Evolutionary conservation across 306 rosid genomes (phyloP).

Genomic region (Arachis hypogaea): DNA sequence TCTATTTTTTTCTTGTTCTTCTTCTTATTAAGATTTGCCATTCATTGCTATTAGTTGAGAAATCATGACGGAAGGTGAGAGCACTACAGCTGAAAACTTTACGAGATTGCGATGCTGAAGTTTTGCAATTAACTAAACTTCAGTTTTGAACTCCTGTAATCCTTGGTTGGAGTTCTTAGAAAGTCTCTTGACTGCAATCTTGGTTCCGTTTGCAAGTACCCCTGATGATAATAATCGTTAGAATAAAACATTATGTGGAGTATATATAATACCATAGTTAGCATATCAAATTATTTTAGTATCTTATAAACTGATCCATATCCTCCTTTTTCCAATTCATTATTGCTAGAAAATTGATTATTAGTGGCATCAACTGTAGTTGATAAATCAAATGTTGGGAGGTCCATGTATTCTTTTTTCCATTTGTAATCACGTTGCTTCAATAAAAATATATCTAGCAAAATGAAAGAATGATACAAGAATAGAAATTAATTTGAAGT

Average conservation of each 20-base stretch:
- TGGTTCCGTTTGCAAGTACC: neutral
- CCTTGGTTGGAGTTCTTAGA: conserved; percentile 26
- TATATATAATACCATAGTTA: neutral
- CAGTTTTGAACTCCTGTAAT: conserved; percentile 25
- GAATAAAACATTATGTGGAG: neutral
- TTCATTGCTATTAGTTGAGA: too few relatives aligned
- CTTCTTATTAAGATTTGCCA: too few relatives aligned
- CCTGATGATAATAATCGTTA: neutral
- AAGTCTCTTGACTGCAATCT: conserved; percentile 32
- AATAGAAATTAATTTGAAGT: neutral
- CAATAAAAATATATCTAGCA: neutral
- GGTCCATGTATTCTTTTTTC: conserved; percentile 30
- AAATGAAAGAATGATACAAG: neutral
- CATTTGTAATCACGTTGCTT: neutral
- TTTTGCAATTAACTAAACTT: neutral
- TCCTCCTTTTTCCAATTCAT: conserved; percentile 52
- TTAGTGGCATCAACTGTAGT: conserved; percentile 37
- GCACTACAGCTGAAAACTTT: conserved; percentile 8
- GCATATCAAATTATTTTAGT: neutral
- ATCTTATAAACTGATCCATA: conserved; percentile 57
- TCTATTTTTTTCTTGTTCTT: too few relatives aligned
- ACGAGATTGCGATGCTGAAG: conserved; percentile 34
- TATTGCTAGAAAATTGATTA: conserved; percentile 37
- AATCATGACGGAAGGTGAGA: too few relatives aligned
- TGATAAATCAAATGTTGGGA: conserved; percentile 43